Conservation (phyloP, 768 basidiomycete genomes). For the Austroboletus eburneus region DNA sequence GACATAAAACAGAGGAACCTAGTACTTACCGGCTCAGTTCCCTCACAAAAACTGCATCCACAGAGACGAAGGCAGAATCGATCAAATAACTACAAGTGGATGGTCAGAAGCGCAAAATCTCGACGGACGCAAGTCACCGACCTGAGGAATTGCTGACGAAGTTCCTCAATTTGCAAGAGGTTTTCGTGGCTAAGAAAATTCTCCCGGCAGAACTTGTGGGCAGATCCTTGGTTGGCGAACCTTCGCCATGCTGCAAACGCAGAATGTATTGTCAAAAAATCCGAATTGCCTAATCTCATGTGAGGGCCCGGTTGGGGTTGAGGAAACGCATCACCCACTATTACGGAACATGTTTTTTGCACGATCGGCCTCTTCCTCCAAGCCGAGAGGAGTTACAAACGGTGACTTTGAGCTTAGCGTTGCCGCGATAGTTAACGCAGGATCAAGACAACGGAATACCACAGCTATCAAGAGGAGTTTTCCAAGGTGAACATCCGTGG, state of each 20-base stretch:
- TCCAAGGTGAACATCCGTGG: constrained; percentile 93
- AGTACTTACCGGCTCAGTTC: constrained; percentile 61
- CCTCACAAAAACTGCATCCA: constrained; percentile 57
- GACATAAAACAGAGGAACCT: neutral
- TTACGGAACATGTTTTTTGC: constrained; percentile 77
- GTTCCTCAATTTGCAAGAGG: constrained; percentile 92
- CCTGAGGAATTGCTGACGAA: constrained; percentile 86
- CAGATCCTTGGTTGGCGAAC: constrained; percentile 55
- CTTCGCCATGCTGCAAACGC: constrained; percentile 86
- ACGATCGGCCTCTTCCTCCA: constrained; percentile 80
- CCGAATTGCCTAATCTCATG: constrained; percentile 53
- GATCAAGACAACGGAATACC: constrained; percentile 86
- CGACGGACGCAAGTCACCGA: constrained; percentile 28
- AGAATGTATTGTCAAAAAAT: constrained; percentile 91
- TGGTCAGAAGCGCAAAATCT: constrained; percentile 1
- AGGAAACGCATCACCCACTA: constrained; percentile 42
- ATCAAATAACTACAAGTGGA: constrained; percentile 63
- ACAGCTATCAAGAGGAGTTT: constrained; percentile 87
- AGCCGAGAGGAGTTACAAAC: constrained; percentile 84
- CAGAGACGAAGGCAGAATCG: constrained; percentile 80
- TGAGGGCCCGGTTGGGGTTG: neutral
- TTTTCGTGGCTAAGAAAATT: constrained; percentile 90
- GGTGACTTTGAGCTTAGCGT: constrained; percentile 91
- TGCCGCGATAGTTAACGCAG: constrained; percentile 95
- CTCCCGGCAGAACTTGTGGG: constrained; percentile 71